phyloP scores from a whole-genome alignment of 768 basidiomycete species.

The Heimioporus sp. region DNA sequence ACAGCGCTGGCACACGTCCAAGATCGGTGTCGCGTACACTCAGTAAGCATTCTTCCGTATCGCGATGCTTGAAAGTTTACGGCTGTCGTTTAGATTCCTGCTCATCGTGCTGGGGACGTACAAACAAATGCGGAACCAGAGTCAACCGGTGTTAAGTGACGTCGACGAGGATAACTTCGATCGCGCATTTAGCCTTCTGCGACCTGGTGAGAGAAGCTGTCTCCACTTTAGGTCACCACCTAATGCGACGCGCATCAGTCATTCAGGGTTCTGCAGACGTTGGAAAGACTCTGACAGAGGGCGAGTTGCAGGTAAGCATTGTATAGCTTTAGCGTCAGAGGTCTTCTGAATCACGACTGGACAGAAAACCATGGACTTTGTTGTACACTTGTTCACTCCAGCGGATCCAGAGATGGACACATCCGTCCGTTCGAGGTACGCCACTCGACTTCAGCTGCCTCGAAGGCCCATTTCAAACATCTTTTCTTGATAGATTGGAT shows the following conservation, averaged over 20 bases:
- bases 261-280: neutral
- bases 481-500: neutral
- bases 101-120: slow-evolving; percentile 52
- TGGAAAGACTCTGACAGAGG: slow-evolving; percentile 5
- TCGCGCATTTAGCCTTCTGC: slow-evolving; percentile 7
- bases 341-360: too few species aligned
- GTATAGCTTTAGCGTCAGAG: neutral
- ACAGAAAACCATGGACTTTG: slow-evolving; percentile 1
- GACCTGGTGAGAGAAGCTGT: slow-evolving; percentile 4
- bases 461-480: too few species aligned
- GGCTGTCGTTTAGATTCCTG: neutral
- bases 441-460: neutral
- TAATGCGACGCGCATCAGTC: neutral
- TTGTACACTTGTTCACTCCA: neutral
- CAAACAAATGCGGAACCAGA: slow-evolving; percentile 68
- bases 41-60: neutral
- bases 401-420: slow-evolving; percentile 2
- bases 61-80: neutral
- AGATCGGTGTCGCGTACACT: neutral
- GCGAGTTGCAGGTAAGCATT: neutral
- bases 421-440: too few species aligned
- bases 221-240: too few species aligned
- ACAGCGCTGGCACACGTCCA: slow-evolving; percentile 2
- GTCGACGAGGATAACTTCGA: slow-evolving; percentile 64
- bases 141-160: slow-evolving; percentile 53